These are phyloP conservation scores for Trypanosoma vivax DNA, from an alignment of 208 protist species.

Conservation along the genomic window DNA sequence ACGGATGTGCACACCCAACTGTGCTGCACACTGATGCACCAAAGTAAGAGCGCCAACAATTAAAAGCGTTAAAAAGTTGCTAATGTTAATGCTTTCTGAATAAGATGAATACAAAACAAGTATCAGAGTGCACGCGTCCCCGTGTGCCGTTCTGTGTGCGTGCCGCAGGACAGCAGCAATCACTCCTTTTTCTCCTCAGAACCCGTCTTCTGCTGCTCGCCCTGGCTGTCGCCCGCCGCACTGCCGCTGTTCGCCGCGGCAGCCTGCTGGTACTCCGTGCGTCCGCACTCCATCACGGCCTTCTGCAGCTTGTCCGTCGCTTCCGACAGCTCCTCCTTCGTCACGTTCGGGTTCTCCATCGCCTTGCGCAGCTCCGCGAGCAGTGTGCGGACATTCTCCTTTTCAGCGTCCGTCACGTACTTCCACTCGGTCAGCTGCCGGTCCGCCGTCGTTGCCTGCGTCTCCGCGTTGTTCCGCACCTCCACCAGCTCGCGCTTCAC, in stretches of 20 bases:
- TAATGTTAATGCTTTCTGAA: too few species aligned
- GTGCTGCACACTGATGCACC: too few species aligned
- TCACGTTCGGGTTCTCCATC: conserved; percentile 61
- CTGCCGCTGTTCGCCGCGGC: conserved; percentile 41
- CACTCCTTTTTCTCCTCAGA: background rate
- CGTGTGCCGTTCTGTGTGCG: conserved; percentile 28
- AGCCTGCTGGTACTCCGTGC: conserved; percentile 74
- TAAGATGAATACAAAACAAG: too few species aligned
- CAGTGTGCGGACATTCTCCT: conserved; percentile 55
- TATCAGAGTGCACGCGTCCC: background rate
- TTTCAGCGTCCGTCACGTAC: conserved; percentile 69
- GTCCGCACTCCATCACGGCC: conserved; percentile 72
- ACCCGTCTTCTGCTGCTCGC: conserved; percentile 20
- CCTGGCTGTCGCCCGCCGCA: conserved; percentile 12
- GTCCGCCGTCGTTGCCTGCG: conserved; percentile 59
- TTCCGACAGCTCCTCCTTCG: conserved; percentile 51
- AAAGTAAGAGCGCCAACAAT: too few species aligned
- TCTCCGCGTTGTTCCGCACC: conserved; percentile 80
- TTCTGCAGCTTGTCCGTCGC: conserved; percentile 76
- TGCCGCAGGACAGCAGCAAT: background rate
- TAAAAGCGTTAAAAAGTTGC: too few species aligned
- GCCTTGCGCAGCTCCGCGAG: conserved; percentile 50
- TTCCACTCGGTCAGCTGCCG: conserved; percentile 79
- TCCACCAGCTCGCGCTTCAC: conserved; percentile 68
- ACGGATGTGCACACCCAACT: too few species aligned